These are phyloP conservation scores for Ophiocordyceps unilateralis DNA, from an alignment of 2,329 filamentous ascomycete genomes.

Conservation along the genomic window DNA sequence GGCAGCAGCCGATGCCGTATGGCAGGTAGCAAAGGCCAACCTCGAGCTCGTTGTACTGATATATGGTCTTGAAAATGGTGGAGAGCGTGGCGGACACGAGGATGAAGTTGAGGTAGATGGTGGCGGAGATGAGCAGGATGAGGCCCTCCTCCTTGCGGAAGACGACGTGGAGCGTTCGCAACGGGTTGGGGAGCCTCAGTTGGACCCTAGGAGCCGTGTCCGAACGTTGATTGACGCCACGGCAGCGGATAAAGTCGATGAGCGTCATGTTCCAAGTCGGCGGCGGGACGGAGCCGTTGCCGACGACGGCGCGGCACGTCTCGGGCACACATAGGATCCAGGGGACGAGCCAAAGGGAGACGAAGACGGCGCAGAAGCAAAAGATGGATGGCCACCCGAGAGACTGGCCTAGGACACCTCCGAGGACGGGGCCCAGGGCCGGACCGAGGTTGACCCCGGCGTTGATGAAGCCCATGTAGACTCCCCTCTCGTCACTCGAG, in stretches of 20 bases:
- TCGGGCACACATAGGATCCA: slow-evolving; percentile 40
- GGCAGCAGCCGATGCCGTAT: slow-evolving; percentile 31
- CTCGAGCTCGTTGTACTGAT: slow-evolving; percentile 31
- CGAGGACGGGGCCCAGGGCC: slow-evolving; percentile 40
- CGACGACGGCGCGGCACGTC: slow-evolving; percentile 41
- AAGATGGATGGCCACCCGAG: slow-evolving; percentile 53
- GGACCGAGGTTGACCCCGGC: slow-evolving; percentile 39
- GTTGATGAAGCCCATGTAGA: slow-evolving; percentile 53
- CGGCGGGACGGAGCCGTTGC: slow-evolving; percentile 43
- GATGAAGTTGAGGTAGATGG: slow-evolving; percentile 40
- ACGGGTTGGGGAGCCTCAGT: slow-evolving; percentile 36
- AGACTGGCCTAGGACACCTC: slow-evolving; percentile 44
- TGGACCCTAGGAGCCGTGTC: slow-evolving; percentile 20
- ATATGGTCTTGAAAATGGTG: slow-evolving; percentile 32
- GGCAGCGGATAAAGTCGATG: slow-evolving; percentile 27
- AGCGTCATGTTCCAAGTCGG: slow-evolving; percentile 40
- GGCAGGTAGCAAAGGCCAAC: slow-evolving; percentile 38
- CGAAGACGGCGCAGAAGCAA: slow-evolving; percentile 47
- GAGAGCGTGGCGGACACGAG: slow-evolving; percentile 34
- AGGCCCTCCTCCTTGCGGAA: slow-evolving; percentile 40
- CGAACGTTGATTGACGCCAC: slow-evolving; percentile 15
- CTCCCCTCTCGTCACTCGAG: slow-evolving; percentile 50
- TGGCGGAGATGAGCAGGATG: slow-evolving; percentile 32
- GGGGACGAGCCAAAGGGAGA: slow-evolving; percentile 31
- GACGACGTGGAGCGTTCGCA: slow-evolving; percentile 34